Percentiles rank a stretch among this genome's conserved stretches.
phyloP scores from a whole-genome alignment of 1,139 yeast species.

The Wickerhamiella pararugosa region DNA sequence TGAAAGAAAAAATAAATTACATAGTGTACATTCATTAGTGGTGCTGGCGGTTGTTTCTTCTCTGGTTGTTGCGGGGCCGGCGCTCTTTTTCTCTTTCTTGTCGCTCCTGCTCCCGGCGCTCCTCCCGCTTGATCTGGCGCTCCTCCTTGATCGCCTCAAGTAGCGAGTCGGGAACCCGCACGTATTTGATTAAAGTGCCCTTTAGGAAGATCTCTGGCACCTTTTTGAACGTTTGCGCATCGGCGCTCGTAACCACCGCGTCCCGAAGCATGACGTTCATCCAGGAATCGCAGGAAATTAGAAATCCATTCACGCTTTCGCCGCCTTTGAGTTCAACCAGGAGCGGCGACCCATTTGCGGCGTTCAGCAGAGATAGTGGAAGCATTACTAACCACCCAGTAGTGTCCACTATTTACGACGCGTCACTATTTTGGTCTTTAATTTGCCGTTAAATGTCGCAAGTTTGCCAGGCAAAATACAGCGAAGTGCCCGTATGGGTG shows the following conservation, averaged over 20 bases:
- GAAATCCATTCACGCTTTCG: constrained; percentile 72
- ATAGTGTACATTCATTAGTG: not conserved
- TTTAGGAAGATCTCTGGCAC: constrained; percentile 69
- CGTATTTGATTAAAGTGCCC: constrained; percentile 54
- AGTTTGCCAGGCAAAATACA: constrained; percentile 17
- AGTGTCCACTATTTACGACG: too few relatives aligned
- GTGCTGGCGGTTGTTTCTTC: not conserved
- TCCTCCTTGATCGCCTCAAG: constrained; percentile 54
- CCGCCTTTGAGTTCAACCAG: constrained; percentile 88
- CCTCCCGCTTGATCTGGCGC: constrained; percentile 52
- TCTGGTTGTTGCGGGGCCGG: not conserved
- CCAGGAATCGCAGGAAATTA: constrained; percentile 84
- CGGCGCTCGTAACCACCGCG: constrained; percentile 58
- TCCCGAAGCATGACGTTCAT: constrained; percentile 81
- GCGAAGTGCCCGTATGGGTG: constrained; percentile 46
- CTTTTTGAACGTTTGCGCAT: constrained; percentile 52
- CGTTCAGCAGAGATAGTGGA: constrained; percentile 78
- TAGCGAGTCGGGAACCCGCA: constrained; percentile 44
- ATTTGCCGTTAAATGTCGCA: constrained; percentile 5
- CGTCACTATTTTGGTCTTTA: too few relatives aligned
- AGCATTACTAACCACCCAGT: constrained; percentile 30
- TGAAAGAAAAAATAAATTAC: not conserved
- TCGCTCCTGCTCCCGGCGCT: constrained; percentile 30
- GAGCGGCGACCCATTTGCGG: constrained; percentile 81
- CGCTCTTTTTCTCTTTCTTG: constrained; percentile 16